Evolutionary conservation across 2,329 filamentous ascomycete species (phyloP), one percentile per base, ranked within the genome.

Genomic region (Diaporthe citrichinensis): DNA sequence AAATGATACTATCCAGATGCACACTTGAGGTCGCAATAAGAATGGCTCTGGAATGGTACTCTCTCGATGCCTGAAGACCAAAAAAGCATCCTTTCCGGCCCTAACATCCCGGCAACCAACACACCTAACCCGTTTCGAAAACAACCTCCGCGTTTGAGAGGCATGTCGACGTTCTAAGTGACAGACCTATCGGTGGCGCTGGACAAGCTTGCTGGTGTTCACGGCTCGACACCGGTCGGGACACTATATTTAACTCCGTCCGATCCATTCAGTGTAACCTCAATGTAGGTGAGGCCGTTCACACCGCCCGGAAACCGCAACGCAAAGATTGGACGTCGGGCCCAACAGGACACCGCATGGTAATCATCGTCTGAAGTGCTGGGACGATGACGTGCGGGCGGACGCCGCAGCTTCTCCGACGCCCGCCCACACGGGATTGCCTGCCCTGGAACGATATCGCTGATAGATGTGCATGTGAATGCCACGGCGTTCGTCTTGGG

Each of bases 291-390:
- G 9, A 7, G 9, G 28, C 44, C 62, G 28, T 67, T 36, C 44
- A n/a, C 62, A 51, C 62, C 62, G 62, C 44, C 62, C 44, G 20
- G 61, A 34, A 67, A n/a, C 44, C 25, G 6, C 44, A 14, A 14
- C 41, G 4, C 2, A 65, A 44, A 51, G 28, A 51, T 51, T 17
- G 44, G 62, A 67, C 62, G 44, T 9, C 5, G 1, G 7, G 44
- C 5, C 62, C 62, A 67, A 67, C 44, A 51, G 20, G 20, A 49
- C 20, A 8, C 44, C 12, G 20, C 31, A 17, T 31, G 31, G 31
- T 6, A 10, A 25, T 68, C 46, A 53, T 39, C 62, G 31, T 51
- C 62, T 68, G 62, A 68, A 68, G 62, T 51, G 39, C 31, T 51
- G 31, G 46, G 46, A 68, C 46, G 46, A 68, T 53, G 62, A 68